These are phyloP conservation scores for Leccinum variicolor DNA, from an alignment of 768 basidiomycete species.

Conservation along the genomic window DNA sequence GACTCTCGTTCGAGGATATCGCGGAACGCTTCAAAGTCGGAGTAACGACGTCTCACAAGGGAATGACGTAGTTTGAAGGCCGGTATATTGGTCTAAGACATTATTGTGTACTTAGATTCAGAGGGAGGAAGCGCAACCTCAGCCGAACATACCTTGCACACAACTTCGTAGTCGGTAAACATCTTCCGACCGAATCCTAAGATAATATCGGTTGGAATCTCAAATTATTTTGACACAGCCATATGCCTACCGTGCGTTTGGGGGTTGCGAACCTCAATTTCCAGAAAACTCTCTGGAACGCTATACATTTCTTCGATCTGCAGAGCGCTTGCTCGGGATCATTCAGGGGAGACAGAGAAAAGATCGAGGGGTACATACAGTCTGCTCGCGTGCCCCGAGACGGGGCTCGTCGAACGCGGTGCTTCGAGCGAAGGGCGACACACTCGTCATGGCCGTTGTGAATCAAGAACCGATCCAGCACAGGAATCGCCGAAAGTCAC, in stretches of 20 bases:
- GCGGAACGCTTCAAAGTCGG: constrained; percentile 94
- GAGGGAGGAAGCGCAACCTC: not conserved
- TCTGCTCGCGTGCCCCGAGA: constrained; percentile 51
- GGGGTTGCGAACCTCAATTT: constrained; percentile 96
- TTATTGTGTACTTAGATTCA: not conserved
- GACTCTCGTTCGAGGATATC: constrained; percentile 97
- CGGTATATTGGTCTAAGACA: constrained; percentile 88
- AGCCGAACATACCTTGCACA: constrained; percentile 71
- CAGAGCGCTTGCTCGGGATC: constrained; percentile 33
- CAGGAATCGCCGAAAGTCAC: constrained; percentile 20
- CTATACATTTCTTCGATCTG: constrained; percentile 99
- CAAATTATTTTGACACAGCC: not conserved
- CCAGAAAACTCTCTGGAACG: constrained; percentile 93
- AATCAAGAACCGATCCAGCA: constrained; percentile 16
- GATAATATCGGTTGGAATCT: not conserved
- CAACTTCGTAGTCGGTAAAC: constrained; percentile 99
- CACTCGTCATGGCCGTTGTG: constrained; percentile 30
- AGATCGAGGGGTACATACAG: constrained; percentile 35
- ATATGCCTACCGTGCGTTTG: constrained; percentile 80
- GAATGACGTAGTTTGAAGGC: constrained; percentile 98
- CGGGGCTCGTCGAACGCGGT: constrained; percentile 53
- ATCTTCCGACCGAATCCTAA: constrained; percentile 92
- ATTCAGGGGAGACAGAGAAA: constrained; percentile 19
- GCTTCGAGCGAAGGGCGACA: constrained; percentile 64
- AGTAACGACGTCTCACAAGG: constrained; percentile 82